Conservation (phyloP, 768 basidiomycete genomes). For the Mycena rosella region DNA sequence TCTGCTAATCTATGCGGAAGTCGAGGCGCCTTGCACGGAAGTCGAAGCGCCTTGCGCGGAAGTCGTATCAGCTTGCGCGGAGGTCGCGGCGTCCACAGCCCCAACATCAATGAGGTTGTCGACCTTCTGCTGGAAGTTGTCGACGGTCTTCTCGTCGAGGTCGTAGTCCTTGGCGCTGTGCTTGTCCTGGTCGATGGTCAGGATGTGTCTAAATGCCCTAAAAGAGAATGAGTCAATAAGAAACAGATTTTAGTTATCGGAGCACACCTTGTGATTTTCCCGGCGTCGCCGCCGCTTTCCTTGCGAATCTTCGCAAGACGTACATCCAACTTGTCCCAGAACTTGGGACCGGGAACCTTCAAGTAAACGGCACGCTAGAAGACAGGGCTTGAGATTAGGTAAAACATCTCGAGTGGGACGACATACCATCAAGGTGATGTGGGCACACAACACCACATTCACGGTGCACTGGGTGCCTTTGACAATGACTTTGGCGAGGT, state of each 20-base stretch:
- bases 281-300: neutral
- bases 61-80: no score
- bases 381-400: no score
- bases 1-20: no score
- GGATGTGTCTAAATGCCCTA: conserved; percentile 15
- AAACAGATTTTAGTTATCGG: neutral
- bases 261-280: neutral
- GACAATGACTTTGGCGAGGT: conserved; percentile 34
- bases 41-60: no score
- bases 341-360: neutral
- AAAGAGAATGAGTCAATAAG: neutral
- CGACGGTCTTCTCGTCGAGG: no score
- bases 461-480: conserved; percentile 31
- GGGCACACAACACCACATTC: conserved; percentile 30
- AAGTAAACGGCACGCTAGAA: conserved; percentile 4
- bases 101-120: no score
- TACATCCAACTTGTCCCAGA: conserved; percentile 8
- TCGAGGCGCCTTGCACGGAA: no score
- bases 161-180: no score
- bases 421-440: conserved; percentile 39
- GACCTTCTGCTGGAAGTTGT: no score
- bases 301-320: neutral
- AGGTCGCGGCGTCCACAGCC: no score
- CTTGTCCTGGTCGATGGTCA: no score
- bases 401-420: no score